Conservation (phyloP, 108 stramenopile genomes). For the Skeletonema marinoi region DNA sequence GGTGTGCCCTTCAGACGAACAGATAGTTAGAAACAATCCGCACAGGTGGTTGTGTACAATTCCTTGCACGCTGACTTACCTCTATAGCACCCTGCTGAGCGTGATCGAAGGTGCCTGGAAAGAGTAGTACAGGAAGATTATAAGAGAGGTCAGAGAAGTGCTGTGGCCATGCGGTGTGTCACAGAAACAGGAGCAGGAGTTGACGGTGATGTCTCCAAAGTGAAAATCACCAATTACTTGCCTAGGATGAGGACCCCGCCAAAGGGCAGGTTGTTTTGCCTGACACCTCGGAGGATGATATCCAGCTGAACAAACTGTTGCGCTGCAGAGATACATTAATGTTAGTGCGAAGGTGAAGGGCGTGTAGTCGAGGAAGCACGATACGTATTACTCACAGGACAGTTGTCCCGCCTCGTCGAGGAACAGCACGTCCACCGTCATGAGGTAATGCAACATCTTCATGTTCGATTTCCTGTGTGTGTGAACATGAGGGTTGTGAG, state of each 20-base stretch:
- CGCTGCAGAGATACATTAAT: neutral
- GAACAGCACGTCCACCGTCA: constrained; percentile 22
- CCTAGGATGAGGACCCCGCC: constrained; percentile 31
- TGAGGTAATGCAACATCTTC: neutral
- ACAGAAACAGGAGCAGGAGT: too few relatives aligned
- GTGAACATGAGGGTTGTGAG: neutral
- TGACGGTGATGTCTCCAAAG: too few relatives aligned
- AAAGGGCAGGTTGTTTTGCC: constrained; percentile 7
- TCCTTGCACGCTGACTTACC: neutral
- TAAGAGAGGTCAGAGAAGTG: too few relatives aligned
- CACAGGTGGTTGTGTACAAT: too few relatives aligned
- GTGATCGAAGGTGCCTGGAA: constrained; percentile 16
- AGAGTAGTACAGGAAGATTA: neutral
- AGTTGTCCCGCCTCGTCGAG: constrained; percentile 24
- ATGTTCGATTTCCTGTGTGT: constrained; percentile 5
- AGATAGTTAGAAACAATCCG: too few relatives aligned
- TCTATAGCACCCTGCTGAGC: constrained; percentile 17
- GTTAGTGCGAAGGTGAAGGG: neutral
- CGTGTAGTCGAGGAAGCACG: neutral
- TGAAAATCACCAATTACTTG: neutral
- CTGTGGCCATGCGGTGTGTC: too few relatives aligned
- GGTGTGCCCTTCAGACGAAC: neutral
- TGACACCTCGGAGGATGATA: constrained; percentile 12
- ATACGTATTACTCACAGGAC: neutral
- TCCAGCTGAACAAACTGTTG: constrained; percentile 13